Base-by-base conservation (phyloP, 2,329 filamentous ascomycete genomes). In the Neospermospora avenae region DNA sequence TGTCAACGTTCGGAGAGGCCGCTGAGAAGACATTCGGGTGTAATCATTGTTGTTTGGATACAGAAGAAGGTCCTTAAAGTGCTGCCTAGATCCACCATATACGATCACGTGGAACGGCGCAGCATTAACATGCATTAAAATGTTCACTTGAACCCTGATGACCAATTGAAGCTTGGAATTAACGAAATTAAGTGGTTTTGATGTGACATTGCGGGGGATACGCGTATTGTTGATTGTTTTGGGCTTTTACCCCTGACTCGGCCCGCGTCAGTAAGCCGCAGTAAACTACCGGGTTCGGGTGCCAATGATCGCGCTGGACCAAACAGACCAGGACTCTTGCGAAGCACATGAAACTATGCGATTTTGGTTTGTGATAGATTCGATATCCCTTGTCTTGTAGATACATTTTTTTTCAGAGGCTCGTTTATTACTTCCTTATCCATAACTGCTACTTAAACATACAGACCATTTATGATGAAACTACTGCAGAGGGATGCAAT, bases 1-100 rank as follows among this genome's bases (percentile, higher is more conserved):
- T 5, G 14, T 28, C 6, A 49, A 34, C 46, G 46, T 49, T 34
- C 25, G 25, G 46, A 28, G 46, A 49, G 46, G 25, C 46, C 28
- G 24, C 46, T 49, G 46, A 49, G 46, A 49, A 49, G 46, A 49
- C 46, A 49, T 49, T 34, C 46, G n/a, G 28, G 25, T 49, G 16
- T 13, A 34, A 34, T 49, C 28, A 34, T 49, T 49, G 46, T 49
- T 49, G n/a, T n/a, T n/a, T n/a, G n/a, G n/a, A n/a, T 35, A 49
- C 46, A 49, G 28, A 16, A 20, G 46, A 49, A 49, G 1, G n/a
- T n/a, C 20, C 16, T 49, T 49, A 34, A 49, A 20, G 46, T 49
- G 46, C 46, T 49, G 46, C 46, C 46, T 49, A 49, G 34, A 34
- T 34, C 25, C n/a, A 49, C 46, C 14, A 28, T 18, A 49, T 13